Evolutionary conservation across 352 stramenopile genomes (phyloP), one percentile per base, ranked within the genome.

Genomic region (Globisporangium nagaii): DNA sequence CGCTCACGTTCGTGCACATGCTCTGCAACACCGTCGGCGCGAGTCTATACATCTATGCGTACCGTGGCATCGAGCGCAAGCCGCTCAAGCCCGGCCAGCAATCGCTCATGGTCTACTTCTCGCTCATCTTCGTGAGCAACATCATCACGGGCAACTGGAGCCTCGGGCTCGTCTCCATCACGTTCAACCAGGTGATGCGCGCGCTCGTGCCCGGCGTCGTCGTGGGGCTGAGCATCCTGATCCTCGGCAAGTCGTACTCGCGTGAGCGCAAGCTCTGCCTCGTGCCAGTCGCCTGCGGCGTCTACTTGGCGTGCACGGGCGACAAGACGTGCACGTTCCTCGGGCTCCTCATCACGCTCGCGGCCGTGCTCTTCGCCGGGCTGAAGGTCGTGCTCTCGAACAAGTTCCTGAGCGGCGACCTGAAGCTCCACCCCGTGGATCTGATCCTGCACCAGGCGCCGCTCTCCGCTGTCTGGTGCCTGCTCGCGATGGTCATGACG

Each of bases 111-210:
- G 65, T 90, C n/a, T 90, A 86, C 56, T 93, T 93, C 71, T 96
- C 80, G 19, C 51, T 97, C 49, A 89, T 98, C 48, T 98, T 98
- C 52, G 90, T 93, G 34, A 89, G 94, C 62, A 98, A 98, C 61
- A 98, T 98, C 72, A 91, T 94, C 65, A 96, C 95, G 44, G 93
- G 93, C 59, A 98, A 98, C 71, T 89, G 88, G 63, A 97, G 87
- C 46, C 62, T 97, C 5, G 72, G 80, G 2, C 75, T 96, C 58
- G 91, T 98, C 8, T 97, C 90, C 17, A 96, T 98, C 56, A 97
- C 92, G 41, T 98, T 98, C 58, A 98, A 98, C 66, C 93, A 98
- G 75, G 85, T 97, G 41, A 96, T 97, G 85, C 75, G 82, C 28
- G 79, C 85, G 41, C 70, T 95, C 24, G 86, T 96, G 25, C 86